Evolutionary conservation across 257 asterid genomes (phyloP).

Genomic region (Solanum chiquidenum): DNA sequence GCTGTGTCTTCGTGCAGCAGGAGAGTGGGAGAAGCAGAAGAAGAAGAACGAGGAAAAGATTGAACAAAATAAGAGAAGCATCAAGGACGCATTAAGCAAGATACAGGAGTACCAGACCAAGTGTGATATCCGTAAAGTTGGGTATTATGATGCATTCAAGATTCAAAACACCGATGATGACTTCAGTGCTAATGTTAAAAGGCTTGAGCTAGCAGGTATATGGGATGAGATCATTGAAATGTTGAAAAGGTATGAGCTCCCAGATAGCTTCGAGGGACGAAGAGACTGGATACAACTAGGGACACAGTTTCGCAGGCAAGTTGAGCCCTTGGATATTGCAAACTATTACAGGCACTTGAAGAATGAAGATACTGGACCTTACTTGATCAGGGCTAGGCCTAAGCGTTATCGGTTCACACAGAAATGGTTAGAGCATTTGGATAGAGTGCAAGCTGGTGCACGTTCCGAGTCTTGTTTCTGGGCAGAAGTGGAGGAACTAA

Average conservation of each 20-base stretch:
- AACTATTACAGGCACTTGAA: conserved; percentile 67
- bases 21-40: conserved; percentile 67
- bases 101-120: conserved; percentile 55
- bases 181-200: conserved; percentile 52
- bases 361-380: conserved; percentile 85
- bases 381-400: conserved; percentile 66
- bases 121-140: conserved; percentile 59
- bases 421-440: conserved; percentile 74
- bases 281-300: conserved; percentile 77
- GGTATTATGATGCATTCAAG: conserved; percentile 77
- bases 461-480: conserved; percentile 67
- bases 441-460: conserved; percentile 24
- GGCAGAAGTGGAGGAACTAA: conserved; percentile 91
- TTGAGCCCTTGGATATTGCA: conserved; percentile 86
- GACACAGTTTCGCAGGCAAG: conserved; percentile 46
- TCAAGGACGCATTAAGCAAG: conserved; percentile 32
- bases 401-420: conserved; percentile 54
- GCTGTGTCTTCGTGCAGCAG: conserved; percentile 81
- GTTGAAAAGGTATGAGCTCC: conserved; percentile 66
- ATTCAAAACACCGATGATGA: conserved; percentile 44
- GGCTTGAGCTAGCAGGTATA: conserved; percentile 59
- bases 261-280: conserved; percentile 69
- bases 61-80: conserved; percentile 36
- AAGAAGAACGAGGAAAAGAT: conserved; percentile 42
- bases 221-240: conserved; percentile 76